Conservation (phyloP, 2,329 filamentous ascomycete species). For the Xylariaceae sp. region DNA sequence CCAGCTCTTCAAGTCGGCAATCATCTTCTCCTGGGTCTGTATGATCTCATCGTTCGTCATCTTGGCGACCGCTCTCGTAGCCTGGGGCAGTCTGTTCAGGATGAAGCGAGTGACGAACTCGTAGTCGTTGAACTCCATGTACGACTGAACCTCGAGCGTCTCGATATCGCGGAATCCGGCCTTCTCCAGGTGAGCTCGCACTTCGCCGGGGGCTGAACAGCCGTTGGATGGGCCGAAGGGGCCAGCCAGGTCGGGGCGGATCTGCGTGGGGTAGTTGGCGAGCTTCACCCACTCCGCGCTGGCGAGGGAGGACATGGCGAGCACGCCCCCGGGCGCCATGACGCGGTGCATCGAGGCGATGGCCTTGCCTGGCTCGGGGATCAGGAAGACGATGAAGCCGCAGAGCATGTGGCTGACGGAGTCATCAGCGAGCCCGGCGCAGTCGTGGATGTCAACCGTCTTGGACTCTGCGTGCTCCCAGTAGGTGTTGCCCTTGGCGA, state of each 20-base stretch:
- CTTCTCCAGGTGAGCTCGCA: constrained; percentile 3
- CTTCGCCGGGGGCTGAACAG: constrained; percentile 8
- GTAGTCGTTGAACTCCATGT: constrained; percentile 12
- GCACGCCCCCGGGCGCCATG: constrained; percentile 10
- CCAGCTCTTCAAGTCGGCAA: constrained; percentile 13
- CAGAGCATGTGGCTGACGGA: constrained; percentile 14
- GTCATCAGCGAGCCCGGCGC: constrained; percentile 8
- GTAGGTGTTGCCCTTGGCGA: constrained; percentile 4
- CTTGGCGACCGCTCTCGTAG: constrained; percentile 10
- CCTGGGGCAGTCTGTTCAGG: constrained; percentile 11
- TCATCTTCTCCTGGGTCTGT: constrained; percentile 12
- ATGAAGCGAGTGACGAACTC: constrained; percentile 12
- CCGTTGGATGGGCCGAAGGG: constrained; percentile 3
- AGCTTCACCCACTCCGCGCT: constrained; percentile 13
- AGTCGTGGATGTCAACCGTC: constrained; percentile 9
- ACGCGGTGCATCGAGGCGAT: constrained; percentile 9
- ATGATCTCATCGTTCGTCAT: constrained; percentile 16
- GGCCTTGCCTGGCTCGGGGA: constrained; percentile 11
- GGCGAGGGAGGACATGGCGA: constrained; percentile 12
- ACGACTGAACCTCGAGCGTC: constrained; percentile 4
- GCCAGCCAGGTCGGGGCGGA: constrained; percentile 10
- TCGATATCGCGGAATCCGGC: constrained; percentile 12
- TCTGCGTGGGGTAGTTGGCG: constrained; percentile 10
- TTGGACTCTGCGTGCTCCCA: constrained; percentile 9
- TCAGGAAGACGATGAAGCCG: constrained; percentile 12